Percentiles rank a stretch among this genome's conserved stretches.
Conservation (phyloP, 345 rosid species). For the Mangifera indica region DNA sequence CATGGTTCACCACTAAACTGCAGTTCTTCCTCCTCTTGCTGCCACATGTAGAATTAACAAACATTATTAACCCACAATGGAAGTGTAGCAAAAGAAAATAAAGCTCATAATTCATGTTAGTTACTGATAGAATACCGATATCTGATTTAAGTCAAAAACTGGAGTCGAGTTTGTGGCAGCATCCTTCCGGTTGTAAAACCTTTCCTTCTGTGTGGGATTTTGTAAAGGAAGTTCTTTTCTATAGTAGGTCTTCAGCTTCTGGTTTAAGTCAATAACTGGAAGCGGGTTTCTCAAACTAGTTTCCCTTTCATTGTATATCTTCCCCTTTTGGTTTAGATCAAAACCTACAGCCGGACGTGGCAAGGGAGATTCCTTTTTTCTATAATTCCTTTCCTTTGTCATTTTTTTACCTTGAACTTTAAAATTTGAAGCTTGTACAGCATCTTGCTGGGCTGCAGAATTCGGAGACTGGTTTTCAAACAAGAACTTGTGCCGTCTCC, state of each 20-base stretch:
- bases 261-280: slow-evolving; percentile 34
- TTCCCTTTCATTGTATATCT: slow-evolving; percentile 30
- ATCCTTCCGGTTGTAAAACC: slow-evolving; percentile 39
- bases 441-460: slow-evolving; percentile 3
- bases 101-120: slow-evolving; percentile 3
- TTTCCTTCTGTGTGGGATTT: slow-evolving; percentile 27
- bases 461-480: slow-evolving; percentile 43
- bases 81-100: not conserved
- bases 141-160: slow-evolving; percentile 77
- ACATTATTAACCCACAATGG: slow-evolving; percentile 21
- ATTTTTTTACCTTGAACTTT: slow-evolving; percentile 22
- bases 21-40: slow-evolving; percentile 83
- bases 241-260: slow-evolving; percentile 23
- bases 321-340: slow-evolving; percentile 28
- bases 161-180: slow-evolving; percentile 37
- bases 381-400: slow-evolving; percentile 27
- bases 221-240: slow-evolving; percentile 32
- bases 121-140: slow-evolving; percentile 53
- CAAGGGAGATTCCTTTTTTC: slow-evolving; percentile 24
- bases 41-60: slow-evolving; percentile 19
- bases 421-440: slow-evolving; percentile 23
- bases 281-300: slow-evolving; percentile 15
- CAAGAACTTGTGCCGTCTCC: slow-evolving; percentile 53
- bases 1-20: slow-evolving; percentile 32
- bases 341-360: slow-evolving; percentile 1